Base-by-base conservation (phyloP, 2,329 filamentous ascomycete species). In the Colletotrichum sp. region DNA sequence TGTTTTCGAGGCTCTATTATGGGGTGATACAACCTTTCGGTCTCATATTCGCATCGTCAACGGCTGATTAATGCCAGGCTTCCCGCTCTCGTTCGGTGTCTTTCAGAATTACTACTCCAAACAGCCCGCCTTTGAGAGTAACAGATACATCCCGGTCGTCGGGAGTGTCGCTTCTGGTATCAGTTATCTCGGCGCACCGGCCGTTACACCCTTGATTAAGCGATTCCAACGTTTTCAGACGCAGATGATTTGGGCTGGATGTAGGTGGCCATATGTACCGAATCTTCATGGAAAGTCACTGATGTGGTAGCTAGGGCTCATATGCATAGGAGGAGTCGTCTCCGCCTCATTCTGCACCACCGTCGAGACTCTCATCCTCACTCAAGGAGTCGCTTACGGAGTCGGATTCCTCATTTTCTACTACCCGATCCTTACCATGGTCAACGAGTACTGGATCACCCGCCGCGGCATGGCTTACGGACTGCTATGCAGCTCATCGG, bases 381-480 rank as follows among this genome's bases (percentile, higher is more conserved):
- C 85, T 1, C 86, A 87, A 75, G 86, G 86, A 9, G 80, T 86
- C 2, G 57, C 68, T 78, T 78, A 82, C 81, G 78, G 82, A 69
- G 61, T 83, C 7, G 79, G 80, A 39, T 81, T 86, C 80, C 74
- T 88, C 84, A 73, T 89, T 84, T 70, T 86, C 66, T 80, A 86
- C 79, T 82, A 80, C 32, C 80, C 82, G 16, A 78, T 88, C 84
- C 68, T 90, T 83, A 71, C 76, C 62, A 78, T 79, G 78, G 70
- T 82, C 2, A 82, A 89, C 49, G 87, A 89, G 78, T 90, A 87
- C 87, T 90, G 89, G 71, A 82, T 87, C 6, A 79, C 80, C 32
- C 82, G 85, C 32, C 88, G 88, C 49, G 88, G 87, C 0, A 79
- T 89, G 44, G 87, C 88, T 0, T 87, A 87, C 62, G 89, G 89